Evolutionary conservation across 2,329 filamentous ascomycete genomes (phyloP).

Genomic region (Colletotrichum liaoningense): DNA sequence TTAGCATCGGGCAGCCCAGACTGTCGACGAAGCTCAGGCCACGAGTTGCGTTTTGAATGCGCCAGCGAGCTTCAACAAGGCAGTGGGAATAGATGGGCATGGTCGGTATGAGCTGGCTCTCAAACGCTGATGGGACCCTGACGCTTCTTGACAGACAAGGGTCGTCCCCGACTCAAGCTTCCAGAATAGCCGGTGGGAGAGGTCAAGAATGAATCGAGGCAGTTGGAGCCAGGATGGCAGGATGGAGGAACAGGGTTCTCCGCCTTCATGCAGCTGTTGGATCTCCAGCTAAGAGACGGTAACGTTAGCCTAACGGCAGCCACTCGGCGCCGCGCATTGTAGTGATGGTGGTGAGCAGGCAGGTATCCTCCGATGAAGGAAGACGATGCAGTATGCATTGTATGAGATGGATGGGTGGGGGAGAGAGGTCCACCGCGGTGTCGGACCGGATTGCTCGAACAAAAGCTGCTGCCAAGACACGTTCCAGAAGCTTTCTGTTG

Average conservation of each 20-base stretch:
- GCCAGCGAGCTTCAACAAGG: not conserved
- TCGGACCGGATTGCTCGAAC: not conserved
- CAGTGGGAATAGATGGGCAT: not conserved
- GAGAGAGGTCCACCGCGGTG: not conserved
- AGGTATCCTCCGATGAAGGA: not conserved
- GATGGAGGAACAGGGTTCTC: conserved; percentile 20
- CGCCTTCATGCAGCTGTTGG: conserved; percentile 21
- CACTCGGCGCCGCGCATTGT: conserved; percentile 18
- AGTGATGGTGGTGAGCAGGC: not conserved
- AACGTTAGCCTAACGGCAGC: conserved; percentile 17
- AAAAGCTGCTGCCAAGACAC: not conserved
- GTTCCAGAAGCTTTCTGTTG: conserved; percentile 7
- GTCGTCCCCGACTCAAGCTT: not conserved
- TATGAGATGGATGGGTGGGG: not conserved
- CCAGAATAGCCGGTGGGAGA: not conserved
- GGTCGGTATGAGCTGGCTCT: not conserved
- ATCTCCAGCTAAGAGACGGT: conserved; percentile 15
- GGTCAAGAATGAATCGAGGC: not conserved
- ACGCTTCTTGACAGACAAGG: conserved; percentile 20
- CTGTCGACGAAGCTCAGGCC: conserved; percentile 21
- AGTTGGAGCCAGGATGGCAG: not conserved
- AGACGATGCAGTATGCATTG: not conserved
- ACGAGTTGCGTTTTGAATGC: conserved; percentile 1
- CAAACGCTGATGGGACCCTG: conserved; percentile 1
- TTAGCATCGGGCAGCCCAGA: conserved; percentile 2